Conservation (phyloP, 2,329 filamentous ascomycete species). For the Tolypocladium tropicale region DNA sequence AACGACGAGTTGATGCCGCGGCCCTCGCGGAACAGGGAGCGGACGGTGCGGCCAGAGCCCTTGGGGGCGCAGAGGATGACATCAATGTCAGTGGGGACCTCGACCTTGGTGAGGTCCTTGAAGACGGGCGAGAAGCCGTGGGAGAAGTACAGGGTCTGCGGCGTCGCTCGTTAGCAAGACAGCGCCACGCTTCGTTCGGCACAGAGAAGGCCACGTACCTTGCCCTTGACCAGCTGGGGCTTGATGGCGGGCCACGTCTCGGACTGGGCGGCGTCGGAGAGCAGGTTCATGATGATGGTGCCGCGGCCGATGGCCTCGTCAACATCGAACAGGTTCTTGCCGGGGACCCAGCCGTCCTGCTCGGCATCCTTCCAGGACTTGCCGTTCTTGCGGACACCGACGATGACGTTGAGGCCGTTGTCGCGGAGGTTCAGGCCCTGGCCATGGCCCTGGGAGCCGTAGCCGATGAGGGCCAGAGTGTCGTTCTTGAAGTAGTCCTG, state of each 20-base stretch:
- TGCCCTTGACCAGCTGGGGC: slow-evolving; percentile 96
- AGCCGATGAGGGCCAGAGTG: slow-evolving; percentile 97
- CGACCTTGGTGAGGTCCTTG: slow-evolving; percentile 98
- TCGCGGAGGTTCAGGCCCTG: slow-evolving; percentile 99
- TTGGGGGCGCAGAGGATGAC: slow-evolving; percentile 99
- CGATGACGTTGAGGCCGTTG: slow-evolving; percentile 98
- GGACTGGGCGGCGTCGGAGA: slow-evolving; percentile 93
- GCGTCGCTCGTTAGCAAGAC: slow-evolving; percentile 11
- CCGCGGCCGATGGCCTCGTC: slow-evolving; percentile 90
- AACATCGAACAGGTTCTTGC: slow-evolving; percentile 98
- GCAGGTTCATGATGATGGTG: slow-evolving; percentile 98
- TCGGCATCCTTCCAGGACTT: slow-evolving; percentile 96
- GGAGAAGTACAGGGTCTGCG: slow-evolving; percentile 96
- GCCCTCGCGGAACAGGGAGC: slow-evolving; percentile 97
- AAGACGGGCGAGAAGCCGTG: slow-evolving; percentile 99
- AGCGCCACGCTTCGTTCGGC: background rate
- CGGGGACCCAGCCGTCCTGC: slow-evolving; percentile 95
- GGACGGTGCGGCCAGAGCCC: slow-evolving; percentile 96
- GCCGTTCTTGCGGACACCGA: slow-evolving; percentile 97
- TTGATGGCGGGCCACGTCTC: slow-evolving; percentile 99
- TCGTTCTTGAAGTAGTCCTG: slow-evolving; percentile 99
- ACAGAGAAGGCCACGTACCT: slow-evolving; percentile 47
- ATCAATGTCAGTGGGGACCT: slow-evolving; percentile 89
- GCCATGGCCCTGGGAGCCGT: slow-evolving; percentile 95
- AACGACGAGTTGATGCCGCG: slow-evolving; percentile 99